Evolutionary conservation across 192 early-diverging fungal species (phyloP), one percentile per base, ranked within the genome.

Genomic region (Obelidium mucronatum): DNA sequence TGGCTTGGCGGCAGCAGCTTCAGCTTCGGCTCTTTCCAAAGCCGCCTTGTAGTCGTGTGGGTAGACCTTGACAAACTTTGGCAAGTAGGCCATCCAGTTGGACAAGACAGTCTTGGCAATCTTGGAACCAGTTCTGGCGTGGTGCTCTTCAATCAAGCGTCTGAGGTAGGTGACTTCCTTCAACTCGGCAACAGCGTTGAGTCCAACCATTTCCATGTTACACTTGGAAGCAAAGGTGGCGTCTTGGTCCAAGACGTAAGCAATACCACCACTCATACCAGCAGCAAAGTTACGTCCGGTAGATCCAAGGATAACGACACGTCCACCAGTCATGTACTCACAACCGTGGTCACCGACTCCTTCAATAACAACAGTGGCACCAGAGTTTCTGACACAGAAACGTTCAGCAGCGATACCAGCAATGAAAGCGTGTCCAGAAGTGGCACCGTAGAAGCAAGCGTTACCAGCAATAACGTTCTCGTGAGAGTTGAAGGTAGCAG

Each of bases 291-390:
- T 99, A 78, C 96, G 91, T 13, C 97, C 97, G 26, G 93, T 93
- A 33, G 64, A 62, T 74, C 96, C 97, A 5, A 99, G 86, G 37
- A 99, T 90, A 35, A 99, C 87, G 42, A 93, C 92, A 42, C 95
- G 88, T 54, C 97, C 97, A 54, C 97, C 97, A 5, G 97, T 99
- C 97, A 99, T 99, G 88, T 99, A 99, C 88, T 99, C 97, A 84
- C 96, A 98, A 64, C 96, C 97, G 81, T 99, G 97, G 87, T 99
- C 97, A 76, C 97, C 97, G 33, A 92, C 91, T 72, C 97, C 97
- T 83, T 99, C 97, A 40, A 95, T 93, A 4, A 99, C 96, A 48
- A 96, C 95, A 55, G 87, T 86, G 28, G 96, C 97, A 68, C 97
- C 97, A n/a, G 95, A 97, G 84, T 99, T 99, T 81, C 97, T 91